These are phyloP conservation scores for Copromyces sp. DNA, from an alignment of 495 filamentous ascomycete genomes.

Conservation along the genomic window DNA sequence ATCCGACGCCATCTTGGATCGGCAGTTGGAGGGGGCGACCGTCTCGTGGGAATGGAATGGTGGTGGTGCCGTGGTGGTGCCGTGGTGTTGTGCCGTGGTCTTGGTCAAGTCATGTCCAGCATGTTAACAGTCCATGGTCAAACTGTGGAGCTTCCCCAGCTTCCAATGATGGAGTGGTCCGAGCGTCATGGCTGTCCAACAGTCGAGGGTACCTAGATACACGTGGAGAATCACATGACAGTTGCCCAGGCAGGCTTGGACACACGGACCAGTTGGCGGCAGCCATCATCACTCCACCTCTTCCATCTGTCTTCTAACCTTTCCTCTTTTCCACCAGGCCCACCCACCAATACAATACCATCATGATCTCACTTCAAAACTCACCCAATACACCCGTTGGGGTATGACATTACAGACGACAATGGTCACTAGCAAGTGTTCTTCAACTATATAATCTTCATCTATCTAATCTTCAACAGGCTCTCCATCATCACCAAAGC, in stretches of 20 bases:
- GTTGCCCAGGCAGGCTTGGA: not conserved
- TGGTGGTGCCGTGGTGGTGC: not conserved
- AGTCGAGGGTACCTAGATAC: not conserved
- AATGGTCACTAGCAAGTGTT: not conserved
- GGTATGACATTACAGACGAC: too few species aligned
- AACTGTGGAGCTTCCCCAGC: not conserved
- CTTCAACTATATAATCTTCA: not conserved
- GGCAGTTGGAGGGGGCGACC: constrained; percentile 16
- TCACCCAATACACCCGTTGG: too few species aligned
- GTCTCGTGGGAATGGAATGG: constrained; percentile 21
- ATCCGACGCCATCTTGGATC: constrained; percentile 25
- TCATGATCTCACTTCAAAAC: too few species aligned
- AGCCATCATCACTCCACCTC: not conserved
- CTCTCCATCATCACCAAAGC: not conserved
- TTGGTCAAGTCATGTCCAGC: too few species aligned
- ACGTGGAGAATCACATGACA: not conserved
- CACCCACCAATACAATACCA: too few species aligned
- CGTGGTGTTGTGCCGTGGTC: too few species aligned
- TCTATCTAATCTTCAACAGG: too few species aligned
- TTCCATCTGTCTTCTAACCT: too few species aligned
- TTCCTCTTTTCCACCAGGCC: too few species aligned
- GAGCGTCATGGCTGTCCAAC: not conserved
- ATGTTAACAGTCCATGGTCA: not conserved
- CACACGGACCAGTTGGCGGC: not conserved
- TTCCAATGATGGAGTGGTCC: not conserved